Base-by-base conservation (phyloP, 2,329 filamentous ascomycete species). In the Blumeriella jaapii region DNA sequence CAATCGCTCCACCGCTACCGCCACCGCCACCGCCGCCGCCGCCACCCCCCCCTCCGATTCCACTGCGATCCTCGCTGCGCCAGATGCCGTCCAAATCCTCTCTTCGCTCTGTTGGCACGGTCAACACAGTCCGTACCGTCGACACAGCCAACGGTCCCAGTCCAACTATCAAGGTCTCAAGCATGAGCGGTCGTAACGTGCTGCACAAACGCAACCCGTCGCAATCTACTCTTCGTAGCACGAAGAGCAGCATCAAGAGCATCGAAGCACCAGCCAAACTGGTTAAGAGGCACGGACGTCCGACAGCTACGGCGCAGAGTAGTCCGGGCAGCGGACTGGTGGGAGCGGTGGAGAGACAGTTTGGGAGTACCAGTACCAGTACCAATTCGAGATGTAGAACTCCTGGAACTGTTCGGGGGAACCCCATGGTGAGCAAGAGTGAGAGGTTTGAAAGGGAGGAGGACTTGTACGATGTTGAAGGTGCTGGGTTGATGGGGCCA, bases 331-430 rank as follows among this genome's bases (percentile, higher is more conserved):
- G 28, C 17, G 41, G 36, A 2, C 19, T 55, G 17, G 48, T 29
- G 2, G 50, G 43, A 11, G 49, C 49, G 3, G 46, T 52, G 5
- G 46, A 53, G 36, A 50, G 47, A 41, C 53, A 59, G 32, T 59
- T 58, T 40, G 56, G 41, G 31, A 43, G 35, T 31, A 28, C 27
- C 12, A 39, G 36, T 9, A 43, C 38, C 12, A 39, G 36, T 9
- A 43, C 38, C 3, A 28, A 27, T 3, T 38, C 36, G 7, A 28
- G 33, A n/a, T 17, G 34, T 13, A n/a, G 25, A 6, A 42, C 34
- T 11, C 13, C 36, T 12, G 23, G 35, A 16, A 13, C 13, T 26
- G 16, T n/a, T n/a, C n/a, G 26, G 26, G 26, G 27, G 17, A 20
- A 13, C 5, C 13, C 23, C n/a, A 26, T 15, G 11, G 26, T 7